Conservation (phyloP, 805 yeast genomes). For the Zygotorulaspora danielsina region DNA sequence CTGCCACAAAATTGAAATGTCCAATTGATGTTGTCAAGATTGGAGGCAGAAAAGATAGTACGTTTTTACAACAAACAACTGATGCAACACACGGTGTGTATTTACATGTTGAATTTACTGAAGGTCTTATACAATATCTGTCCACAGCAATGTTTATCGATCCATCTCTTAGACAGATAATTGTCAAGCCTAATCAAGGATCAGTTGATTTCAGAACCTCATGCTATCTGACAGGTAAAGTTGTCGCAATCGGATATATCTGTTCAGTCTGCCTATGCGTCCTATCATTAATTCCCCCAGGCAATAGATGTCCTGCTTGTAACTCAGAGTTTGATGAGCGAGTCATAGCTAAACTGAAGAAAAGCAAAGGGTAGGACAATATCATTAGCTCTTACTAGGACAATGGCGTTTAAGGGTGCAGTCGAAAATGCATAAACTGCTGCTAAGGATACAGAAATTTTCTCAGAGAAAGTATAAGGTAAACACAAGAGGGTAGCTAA, state of each 20-base stretch:
- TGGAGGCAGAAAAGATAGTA: conserved; percentile 47
- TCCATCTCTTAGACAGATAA: conserved; percentile 70
- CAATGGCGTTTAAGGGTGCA: too few relatives aligned
- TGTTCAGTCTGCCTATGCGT: conserved; percentile 90
- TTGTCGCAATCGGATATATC: conserved; percentile 89
- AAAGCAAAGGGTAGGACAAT: conserved; percentile 36
- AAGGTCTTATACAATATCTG: conserved; percentile 78
- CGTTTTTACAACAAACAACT: conserved; percentile 90
- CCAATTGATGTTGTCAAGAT: conserved; percentile 89
- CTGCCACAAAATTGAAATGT: conserved; percentile 87
- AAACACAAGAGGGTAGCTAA: too few relatives aligned
- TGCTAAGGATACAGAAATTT: not conserved
- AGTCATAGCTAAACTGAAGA: conserved; percentile 52
- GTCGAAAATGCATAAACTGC: not conserved
- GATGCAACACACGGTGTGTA: conserved; percentile 94
- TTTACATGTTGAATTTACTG: conserved; percentile 58
- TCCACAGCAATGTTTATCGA: conserved; percentile 81
- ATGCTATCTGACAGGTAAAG: conserved; percentile 84
- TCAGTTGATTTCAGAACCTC: conserved; percentile 92
- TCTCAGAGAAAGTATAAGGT: too few relatives aligned
- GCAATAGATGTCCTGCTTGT: conserved; percentile 79
- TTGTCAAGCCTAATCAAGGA: conserved; percentile 76
- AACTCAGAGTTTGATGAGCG: conserved; percentile 67
- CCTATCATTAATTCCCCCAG: conserved; percentile 63
- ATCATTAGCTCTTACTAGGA: too few relatives aligned